Evolutionary conservation across 805 yeast species (phyloP), one percentile per base, ranked within the genome.

Genomic region (Isabelozyma pseudorhagii): DNA sequence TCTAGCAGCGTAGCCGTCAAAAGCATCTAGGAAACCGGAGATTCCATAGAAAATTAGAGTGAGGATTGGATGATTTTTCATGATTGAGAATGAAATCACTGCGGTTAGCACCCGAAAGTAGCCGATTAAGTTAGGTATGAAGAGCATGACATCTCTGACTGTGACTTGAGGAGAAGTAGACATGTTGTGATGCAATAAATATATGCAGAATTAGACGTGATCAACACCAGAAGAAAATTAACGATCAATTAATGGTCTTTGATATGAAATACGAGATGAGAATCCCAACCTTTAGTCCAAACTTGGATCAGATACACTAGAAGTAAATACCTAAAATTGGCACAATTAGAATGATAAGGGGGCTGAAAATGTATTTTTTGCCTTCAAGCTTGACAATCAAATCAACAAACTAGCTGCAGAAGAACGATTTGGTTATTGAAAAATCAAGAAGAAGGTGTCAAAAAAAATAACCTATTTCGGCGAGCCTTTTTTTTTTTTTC

Each of bases 1-100:
- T 54, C 99, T 80, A 4, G 99, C 99, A 50, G 97, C 96, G 48
- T 86, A 84, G 4, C 99, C 99, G 66, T 94, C 99, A 50, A 91
- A 81, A 0, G 99, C 99, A 69, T 94, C 99, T 54, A 94, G 75
- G 49, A 94, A 75, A 59, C 99, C 96, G 10, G 97, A 90, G 15
- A 90, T 75, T 13, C 96, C 87, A 65, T 94, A 94, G 42, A 91
- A 73, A 15, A 81, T 66, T 40, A 89, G 82, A 46, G 97, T 91
- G 64, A 79, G 78, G 49, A 85, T 71, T 17, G 97, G 99, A 66
- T 90, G 94, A 62, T 79, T 74, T 56, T 81, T 79, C 99, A 94
- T 94, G 56, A 87, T 79, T 53, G 81, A 73, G 55, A 92, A 83
- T 39, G 98, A 91, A 40, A 87, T 71, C 45, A 91, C 61, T 9